Evolutionary conservation across 352 stramenopile species (phyloP).

Genomic region (Phytophthora niederhauseri): DNA sequence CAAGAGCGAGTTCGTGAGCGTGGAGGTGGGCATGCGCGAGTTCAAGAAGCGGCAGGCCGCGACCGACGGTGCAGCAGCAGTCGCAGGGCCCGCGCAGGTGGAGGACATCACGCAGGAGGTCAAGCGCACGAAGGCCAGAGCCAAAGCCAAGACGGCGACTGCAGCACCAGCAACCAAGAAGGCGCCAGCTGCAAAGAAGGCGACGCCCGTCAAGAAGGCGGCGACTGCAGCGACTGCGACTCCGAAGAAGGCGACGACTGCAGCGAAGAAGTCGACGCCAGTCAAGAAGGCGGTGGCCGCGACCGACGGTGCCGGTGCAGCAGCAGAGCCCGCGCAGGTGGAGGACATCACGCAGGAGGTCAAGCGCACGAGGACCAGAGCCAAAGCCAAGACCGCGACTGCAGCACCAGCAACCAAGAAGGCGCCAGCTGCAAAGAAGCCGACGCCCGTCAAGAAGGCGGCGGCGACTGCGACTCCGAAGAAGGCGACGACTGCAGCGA

Average conservation of each 20-base stretch:
- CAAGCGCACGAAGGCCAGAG: constrained; percentile 13
- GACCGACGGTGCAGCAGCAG: not conserved
- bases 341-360: constrained; percentile 24
- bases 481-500: constrained; percentile 3
- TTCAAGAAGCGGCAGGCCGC: constrained; percentile 60
- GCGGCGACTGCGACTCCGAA: constrained; percentile 5
- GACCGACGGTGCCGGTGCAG: not conserved
- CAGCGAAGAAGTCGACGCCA: constrained; percentile 9
- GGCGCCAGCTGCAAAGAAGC: constrained; percentile 25
- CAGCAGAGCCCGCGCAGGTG: not conserved
- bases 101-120: constrained; percentile 24
- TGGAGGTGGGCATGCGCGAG: constrained; percentile 75
- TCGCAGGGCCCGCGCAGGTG: not conserved
- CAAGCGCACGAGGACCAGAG: constrained; percentile 13
- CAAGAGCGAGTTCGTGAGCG: constrained; percentile 78
- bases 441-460: not conserved
- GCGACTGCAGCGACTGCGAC: constrained; percentile 6
- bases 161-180: constrained; percentile 2
- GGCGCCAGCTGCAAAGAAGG: constrained; percentile 25
- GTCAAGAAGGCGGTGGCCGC: constrained; percentile 58
- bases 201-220: not conserved
- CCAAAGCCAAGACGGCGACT: constrained; percentile 10
- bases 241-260: not conserved
- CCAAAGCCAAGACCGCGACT: constrained; percentile 9
- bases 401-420: constrained; percentile 2